These are phyloP conservation scores for Gremmenia infestans DNA, from an alignment of 2,329 filamentous ascomycete genomes.

Conservation along the genomic window DNA sequence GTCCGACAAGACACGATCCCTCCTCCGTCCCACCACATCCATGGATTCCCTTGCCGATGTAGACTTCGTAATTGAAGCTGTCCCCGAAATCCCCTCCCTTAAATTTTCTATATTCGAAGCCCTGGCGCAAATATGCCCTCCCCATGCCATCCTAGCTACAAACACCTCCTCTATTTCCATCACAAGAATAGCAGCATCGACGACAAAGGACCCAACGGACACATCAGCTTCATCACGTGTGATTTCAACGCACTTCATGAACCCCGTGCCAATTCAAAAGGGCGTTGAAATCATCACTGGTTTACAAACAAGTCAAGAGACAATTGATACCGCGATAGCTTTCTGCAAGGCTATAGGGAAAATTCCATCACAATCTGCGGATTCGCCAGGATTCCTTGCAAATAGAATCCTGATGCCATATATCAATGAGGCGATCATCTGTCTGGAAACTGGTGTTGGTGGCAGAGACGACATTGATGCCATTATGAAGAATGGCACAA, in stretches of 20 bases:
- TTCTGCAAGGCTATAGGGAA: constrained; percentile 95
- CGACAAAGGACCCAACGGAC: constrained; percentile 72
- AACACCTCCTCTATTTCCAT: constrained; percentile 99
- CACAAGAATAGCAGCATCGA: constrained; percentile 88
- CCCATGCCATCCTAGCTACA: constrained; percentile 86
- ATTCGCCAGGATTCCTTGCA: constrained; percentile 89
- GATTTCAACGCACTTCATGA: constrained; percentile 98
- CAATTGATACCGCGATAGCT: constrained; percentile 73
- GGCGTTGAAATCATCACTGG: constrained; percentile 97
- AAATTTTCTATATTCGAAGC: constrained; percentile 84
- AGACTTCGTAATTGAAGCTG: constrained; percentile 96
- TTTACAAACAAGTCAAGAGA: constrained; percentile 80
- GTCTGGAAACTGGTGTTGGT: constrained; percentile 88
- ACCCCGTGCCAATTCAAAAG: constrained; percentile 93
- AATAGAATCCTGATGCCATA: constrained; percentile 99
- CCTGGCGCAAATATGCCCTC: constrained; percentile 74
- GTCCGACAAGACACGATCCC: constrained; percentile 66
- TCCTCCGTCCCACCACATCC: constrained; percentile 64
- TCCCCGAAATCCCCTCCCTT: constrained; percentile 83
- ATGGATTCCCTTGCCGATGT: constrained; percentile 75
- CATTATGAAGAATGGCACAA: constrained; percentile 99
- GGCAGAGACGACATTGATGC: constrained; percentile 86
- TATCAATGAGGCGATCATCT: constrained; percentile 97
- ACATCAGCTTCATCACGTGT: constrained; percentile 80
- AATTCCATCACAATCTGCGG: constrained; percentile 78